Conservation (phyloP, 805 yeast genomes). For the Kodamaea kaohsiungensis region DNA sequence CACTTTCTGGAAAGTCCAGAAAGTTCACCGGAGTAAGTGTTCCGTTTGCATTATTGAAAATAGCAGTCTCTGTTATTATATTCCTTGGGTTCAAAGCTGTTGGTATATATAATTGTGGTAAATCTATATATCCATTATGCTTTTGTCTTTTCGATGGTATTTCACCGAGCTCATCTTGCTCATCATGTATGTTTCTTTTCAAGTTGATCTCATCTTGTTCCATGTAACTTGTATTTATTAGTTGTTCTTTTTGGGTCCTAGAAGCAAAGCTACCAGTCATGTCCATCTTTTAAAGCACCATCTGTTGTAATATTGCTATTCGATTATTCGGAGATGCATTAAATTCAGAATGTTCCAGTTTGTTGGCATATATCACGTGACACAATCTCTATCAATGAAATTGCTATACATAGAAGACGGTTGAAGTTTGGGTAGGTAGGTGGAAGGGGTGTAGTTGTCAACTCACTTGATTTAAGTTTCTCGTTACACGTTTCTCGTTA, state of each 20-base stretch:
- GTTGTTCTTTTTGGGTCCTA: background rate
- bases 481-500: too few relatives aligned
- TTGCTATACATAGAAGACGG: too few relatives aligned
- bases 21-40: background rate
- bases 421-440: too few relatives aligned
- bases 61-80: background rate
- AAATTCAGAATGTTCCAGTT: too few relatives aligned
- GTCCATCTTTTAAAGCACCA: background rate
- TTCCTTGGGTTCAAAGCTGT: background rate
- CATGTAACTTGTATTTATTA: background rate
- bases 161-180: background rate
- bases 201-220: background rate
- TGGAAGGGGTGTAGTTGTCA: too few relatives aligned
- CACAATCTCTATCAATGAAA: too few relatives aligned
- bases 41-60: background rate
- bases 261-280: background rate
- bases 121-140: background rate
- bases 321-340: background rate
- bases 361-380: too few relatives aligned
- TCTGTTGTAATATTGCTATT: background rate
- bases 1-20: constrained; percentile 1
- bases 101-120: background rate
- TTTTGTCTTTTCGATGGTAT: background rate
- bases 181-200: background rate
- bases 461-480: too few relatives aligned